A percentile compares a stretch with the other conserved stretches of the same genome.
Evolutionary conservation across 805 yeast genomes (phyloP).

Genomic region (Starmera quercuum): DNA sequence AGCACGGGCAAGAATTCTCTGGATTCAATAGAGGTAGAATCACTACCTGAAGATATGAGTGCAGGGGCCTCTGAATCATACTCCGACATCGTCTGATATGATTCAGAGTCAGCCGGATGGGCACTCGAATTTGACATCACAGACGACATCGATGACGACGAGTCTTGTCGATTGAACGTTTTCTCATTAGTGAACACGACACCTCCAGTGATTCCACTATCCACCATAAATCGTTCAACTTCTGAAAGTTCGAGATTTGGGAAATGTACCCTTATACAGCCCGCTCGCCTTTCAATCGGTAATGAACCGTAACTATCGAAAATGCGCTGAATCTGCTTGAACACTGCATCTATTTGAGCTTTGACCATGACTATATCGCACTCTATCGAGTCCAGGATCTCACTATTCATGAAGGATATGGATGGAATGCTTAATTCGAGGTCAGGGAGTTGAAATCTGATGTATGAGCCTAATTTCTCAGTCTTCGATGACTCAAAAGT

Average conservation of each 20-base stretch:
- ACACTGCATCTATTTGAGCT: constrained; percentile 32
- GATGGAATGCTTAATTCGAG: constrained; percentile 28
- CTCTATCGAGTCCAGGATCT: constrained; percentile 31
- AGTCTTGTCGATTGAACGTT: background rate
- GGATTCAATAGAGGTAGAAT: background rate
- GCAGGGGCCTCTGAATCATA: background rate
- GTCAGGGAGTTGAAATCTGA: constrained; percentile 48
- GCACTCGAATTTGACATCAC: too few relatives aligned
- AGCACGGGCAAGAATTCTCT: background rate
- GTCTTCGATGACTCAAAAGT: constrained; percentile 22
- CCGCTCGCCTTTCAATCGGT: constrained; percentile 43
- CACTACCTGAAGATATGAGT: background rate
- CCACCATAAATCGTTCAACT: constrained; percentile 49
- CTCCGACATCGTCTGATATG: background rate
- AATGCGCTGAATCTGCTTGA: constrained; percentile 34
- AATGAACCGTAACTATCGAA: constrained; percentile 55
- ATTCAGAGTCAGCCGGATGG: background rate
- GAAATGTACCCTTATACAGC: constrained; percentile 51
- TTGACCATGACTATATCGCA: constrained; percentile 30
- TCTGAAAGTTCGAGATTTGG: constrained; percentile 60
- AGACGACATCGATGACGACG: background rate
- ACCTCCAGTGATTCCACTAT: constrained; percentile 53
- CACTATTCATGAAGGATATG: constrained; percentile 36
- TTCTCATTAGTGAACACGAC: constrained; percentile 33
- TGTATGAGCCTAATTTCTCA: constrained; percentile 36